These are phyloP conservation scores for Fagus crenata DNA, from an alignment of 306 rosid species.

Conservation along the genomic window DNA sequence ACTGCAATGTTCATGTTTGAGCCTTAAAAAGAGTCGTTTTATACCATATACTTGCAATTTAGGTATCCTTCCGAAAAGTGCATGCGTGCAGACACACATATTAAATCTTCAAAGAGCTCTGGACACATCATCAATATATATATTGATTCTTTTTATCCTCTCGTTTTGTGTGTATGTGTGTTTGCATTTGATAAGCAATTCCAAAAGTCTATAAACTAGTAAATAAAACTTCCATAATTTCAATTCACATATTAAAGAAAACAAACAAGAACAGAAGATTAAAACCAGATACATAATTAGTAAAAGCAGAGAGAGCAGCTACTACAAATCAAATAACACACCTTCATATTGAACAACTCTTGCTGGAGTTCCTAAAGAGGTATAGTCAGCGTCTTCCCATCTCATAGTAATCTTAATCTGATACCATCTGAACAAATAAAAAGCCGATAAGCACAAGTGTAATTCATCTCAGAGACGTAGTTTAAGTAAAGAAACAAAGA, in stretches of 20 bases:
- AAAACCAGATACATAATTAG: neutral
- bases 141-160: neutral
- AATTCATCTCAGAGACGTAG: neutral
- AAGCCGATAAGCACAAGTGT: neutral
- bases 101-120: neutral
- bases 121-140: neutral
- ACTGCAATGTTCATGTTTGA: neutral
- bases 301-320: neutral
- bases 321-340: constrained; percentile 28
- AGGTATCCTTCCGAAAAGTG: neutral
- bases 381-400: constrained; percentile 70
- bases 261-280: neutral
- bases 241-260: too few relatives aligned
- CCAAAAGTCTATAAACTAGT: neutral
- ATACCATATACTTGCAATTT: neutral
- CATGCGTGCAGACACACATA: neutral
- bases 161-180: too few relatives aligned
- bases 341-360: constrained; percentile 96
- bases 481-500: neutral
- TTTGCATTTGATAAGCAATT: neutral
- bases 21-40: neutral
- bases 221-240: neutral
- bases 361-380: constrained; percentile 72
- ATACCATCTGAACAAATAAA: constrained; percentile 60
- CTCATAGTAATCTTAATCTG: constrained; percentile 73